Base-by-base conservation (phyloP, 2,329 filamentous ascomycete species). In the Teratosphaeriaceae sp. region DNA sequence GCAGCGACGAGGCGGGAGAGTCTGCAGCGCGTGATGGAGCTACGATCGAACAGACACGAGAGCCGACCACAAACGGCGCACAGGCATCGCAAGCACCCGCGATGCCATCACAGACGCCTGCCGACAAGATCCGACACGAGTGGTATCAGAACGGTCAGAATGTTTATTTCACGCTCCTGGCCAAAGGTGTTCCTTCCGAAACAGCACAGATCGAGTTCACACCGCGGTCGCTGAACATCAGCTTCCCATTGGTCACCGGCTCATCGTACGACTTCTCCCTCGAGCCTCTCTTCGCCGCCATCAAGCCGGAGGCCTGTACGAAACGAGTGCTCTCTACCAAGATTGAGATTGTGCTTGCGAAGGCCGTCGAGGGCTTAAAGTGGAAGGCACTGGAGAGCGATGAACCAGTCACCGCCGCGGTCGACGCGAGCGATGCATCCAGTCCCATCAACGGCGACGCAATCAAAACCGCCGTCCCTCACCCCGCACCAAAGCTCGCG, bases 301-400 rank as follows among this genome's bases (percentile, higher is more conserved):
- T 94, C 54, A 75, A 85, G 40, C 64, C 78, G 0, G 56, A 71
- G 1, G 65, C 72, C 22, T 87, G 79, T 16, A 82, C 72, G 34
- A 78, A 70, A 52, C 75, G 72, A 1, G 76, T 94, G 42, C 82
- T 84, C 31, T 73, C 83, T 1, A 87, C 80, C 57, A 95, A 95
- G 62, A 74, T 94, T 42, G 88, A 94, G 62, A 69, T 95, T 27
- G 75, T 70, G 9, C 73, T 95, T 13, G 74, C 73, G 47, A 95
- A 95, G 64, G 69, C 73, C 30, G 71, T 63, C 1, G 64, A 76
- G 0, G 83, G 82, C 5, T 65, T 73, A 38, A 89, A 86, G 60
- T 92, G 87, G 87, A 63, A 72, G 20, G 57, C 65, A 1, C 67
- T 85, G 1, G 77, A 84, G 64, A 66, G 69, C 13, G 61, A 60